phyloP scores from a whole-genome alignment of 2,329 filamentous ascomycete species.

The Tolypocladium endophyticum region DNA sequence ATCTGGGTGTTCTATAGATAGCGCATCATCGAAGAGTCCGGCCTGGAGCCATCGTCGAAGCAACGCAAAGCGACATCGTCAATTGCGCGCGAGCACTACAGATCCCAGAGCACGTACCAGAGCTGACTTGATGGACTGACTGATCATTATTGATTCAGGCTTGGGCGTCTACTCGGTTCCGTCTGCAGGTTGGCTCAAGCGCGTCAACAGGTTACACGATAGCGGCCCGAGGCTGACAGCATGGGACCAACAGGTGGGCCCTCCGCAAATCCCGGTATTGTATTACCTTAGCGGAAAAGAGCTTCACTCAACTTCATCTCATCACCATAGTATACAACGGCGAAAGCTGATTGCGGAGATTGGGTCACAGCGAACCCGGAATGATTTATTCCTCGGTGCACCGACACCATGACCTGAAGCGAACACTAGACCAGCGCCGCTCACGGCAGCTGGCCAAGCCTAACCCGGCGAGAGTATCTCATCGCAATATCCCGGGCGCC shows the following conservation, averaged over 20 bases:
- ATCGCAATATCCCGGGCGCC: conserved; percentile 32
- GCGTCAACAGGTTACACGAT: background rate
- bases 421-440: conserved; percentile 13
- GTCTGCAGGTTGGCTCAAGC: background rate
- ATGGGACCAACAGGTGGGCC: background rate
- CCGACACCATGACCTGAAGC: background rate
- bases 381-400: background rate
- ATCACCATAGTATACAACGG: background rate
- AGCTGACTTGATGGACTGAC: background rate
- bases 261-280: background rate
- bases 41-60: background rate
- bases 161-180: background rate
- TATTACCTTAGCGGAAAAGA: background rate
- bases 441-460: conserved; percentile 14
- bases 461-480: conserved; percentile 27
- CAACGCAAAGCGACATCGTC: background rate
- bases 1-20: background rate
- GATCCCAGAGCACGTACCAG: background rate
- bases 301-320: background rate
- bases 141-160: background rate
- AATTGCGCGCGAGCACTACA: background rate
- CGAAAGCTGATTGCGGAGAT: background rate
- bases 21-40: background rate
- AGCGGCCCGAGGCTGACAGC: no score
- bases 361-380: background rate